Base-by-base conservation (phyloP, 1,139 yeast species). In the Yamadazyma jaroonii region DNA sequence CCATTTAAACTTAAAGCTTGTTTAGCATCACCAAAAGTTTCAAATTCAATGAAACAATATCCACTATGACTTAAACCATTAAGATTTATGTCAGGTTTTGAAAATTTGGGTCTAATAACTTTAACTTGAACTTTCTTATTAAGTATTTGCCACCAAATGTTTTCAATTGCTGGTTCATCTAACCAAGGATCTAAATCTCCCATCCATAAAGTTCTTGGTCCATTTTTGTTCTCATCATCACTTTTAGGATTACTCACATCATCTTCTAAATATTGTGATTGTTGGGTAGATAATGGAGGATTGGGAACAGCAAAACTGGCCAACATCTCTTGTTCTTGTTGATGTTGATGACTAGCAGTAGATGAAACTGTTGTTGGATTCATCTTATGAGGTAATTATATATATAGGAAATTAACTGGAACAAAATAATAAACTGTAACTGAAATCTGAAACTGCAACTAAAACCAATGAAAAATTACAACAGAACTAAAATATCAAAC, bases 131-230 rank as follows among this genome's bases (percentile, higher is more conserved):
- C 68, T 45, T 56, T 54, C 50, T 72, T 59, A 49, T 62, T 48
- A 49, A 74, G 48, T 11, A 69, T 54, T 37, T 61, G 64, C 70
- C 71, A 66, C 90, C 90, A 83, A 32, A 84, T 69, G 42, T 72
- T 72, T 31, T 67, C 69, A 31, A 84, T 75, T 1, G 74, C 74
- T 17, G 61, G 56, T 53, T 84, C 90, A 48, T 81, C 85, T 61
- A 85, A 73, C 73, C 80, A 75, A 12, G 85, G 86, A 52, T 83
- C 90, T 46, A 84, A 63, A 52, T 83, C 92, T 14, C 92, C 92
- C 92, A 84, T 84, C 87, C 87, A 81, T 35, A 79, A 54, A 2
- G 84, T 79, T 41, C 79, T 61, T 25, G 83, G 82, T 10, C 74
- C 67, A 25, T 50, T 57, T 10, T 30, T 39, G 11, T 33, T 41